A percentile compares a stretch with the other conserved stretches of the same genome.
These are phyloP conservation scores for Coemansia sp. DNA, from an alignment of 192 early-diverging fungal species.

Conservation along the genomic window DNA sequence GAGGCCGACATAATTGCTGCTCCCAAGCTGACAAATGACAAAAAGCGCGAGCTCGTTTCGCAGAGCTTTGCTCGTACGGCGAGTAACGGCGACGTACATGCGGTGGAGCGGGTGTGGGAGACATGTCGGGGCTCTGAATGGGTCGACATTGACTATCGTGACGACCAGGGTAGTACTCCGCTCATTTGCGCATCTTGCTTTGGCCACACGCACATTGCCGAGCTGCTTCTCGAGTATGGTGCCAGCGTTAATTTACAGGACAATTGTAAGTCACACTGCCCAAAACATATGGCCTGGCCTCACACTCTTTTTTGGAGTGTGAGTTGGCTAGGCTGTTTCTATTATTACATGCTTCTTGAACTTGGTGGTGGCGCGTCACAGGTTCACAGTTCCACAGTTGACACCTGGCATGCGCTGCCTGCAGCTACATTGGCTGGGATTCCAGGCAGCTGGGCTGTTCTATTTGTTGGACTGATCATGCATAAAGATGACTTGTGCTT, in stretches of 20 bases:
- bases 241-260: constrained; percentile 77
- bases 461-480: background rate
- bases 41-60: constrained; percentile 61
- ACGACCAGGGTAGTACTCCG: constrained; percentile 84
- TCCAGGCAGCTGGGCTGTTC: too few species aligned
- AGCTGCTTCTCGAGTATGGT: constrained; percentile 68
- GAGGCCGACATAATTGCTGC: constrained; percentile 46
- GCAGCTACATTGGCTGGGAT: too few species aligned
- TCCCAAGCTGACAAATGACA: constrained; percentile 43
- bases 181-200: constrained; percentile 89
- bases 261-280: constrained; percentile 60
- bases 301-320: constrained; percentile 1
- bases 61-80: constrained; percentile 68
- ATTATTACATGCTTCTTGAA: constrained; percentile 1
- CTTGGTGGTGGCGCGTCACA: too few species aligned
- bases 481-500: background rate
- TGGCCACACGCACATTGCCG: constrained; percentile 72
- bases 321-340: background rate
- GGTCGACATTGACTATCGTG: constrained; percentile 75
- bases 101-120: constrained; percentile 63
- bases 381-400: too few species aligned
- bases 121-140: constrained; percentile 55
- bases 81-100: constrained; percentile 71
- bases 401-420: too few species aligned
- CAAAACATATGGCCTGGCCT: too few species aligned